A percentile compares a stretch with the other conserved stretches of the same genome.
Conservation (phyloP, 176 grass and related monocot species). For the Pontederia crassipes region DNA sequence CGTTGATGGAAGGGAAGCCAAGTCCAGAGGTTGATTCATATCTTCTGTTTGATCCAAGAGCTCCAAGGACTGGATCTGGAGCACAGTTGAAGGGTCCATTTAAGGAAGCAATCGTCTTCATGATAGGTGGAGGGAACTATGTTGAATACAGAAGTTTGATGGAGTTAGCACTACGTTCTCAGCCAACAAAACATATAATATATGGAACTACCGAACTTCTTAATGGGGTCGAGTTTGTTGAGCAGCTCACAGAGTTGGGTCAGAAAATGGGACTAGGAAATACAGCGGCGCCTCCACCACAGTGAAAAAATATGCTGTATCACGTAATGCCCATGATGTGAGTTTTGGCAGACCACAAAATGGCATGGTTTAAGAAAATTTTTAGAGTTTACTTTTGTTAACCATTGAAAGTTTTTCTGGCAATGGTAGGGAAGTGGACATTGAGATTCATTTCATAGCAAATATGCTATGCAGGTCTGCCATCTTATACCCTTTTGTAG, state of each 20-base stretch:
- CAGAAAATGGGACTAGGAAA: conserved; percentile 73
- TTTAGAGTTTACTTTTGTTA: not conserved
- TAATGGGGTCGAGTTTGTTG: conserved; percentile 74
- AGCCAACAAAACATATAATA: conserved; percentile 78
- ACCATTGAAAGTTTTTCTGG: not conserved
- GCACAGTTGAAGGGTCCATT: conserved; percentile 87
- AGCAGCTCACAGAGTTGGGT: conserved; percentile 74
- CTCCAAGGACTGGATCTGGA: conserved; percentile 57
- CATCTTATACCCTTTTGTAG: not conserved
- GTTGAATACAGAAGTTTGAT: conserved; percentile 94
- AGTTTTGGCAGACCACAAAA: conserved; percentile 1
- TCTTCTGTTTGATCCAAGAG: conserved; percentile 74
- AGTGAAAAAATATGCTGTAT: conserved; percentile 18
- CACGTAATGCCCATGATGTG: not conserved
- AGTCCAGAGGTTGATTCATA: conserved; percentile 85
- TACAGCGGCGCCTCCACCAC: conserved; percentile 30
- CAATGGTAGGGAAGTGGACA: not conserved
- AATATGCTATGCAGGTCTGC: conserved; percentile 3
- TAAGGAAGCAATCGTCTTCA: conserved; percentile 98
- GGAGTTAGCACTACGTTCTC: conserved; percentile 65
- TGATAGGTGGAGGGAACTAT: conserved; percentile 97
- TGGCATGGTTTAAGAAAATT: not conserved
- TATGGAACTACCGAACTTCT: conserved; percentile 90
- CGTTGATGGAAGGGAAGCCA: conserved; percentile 85
- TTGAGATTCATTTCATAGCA: conserved; percentile 2